Evolutionary conservation across 306 rosid species (phyloP).

Genomic region (cucumber (Cucumis sativus)): Cucumber_9930_V3 NC_026657.2:32136001-32136500

Average conservation of each 20-base stretch:
- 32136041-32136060: background rate
- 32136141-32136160: conserved; percentile 74
- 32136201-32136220: background rate
- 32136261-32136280: conserved; percentile 25
- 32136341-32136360: conserved; percentile 74
- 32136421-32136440: background rate
- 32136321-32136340: conserved; percentile 79
- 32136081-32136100: conserved; percentile 3
- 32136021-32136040: background rate
- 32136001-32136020: conserved; percentile 1
- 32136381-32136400: conserved; percentile 31
- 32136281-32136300: conserved; percentile 72
- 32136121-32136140: conserved; percentile 68
- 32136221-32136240: conserved; percentile 1
- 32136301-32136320: conserved; percentile 57
- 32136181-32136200: conserved; percentile 86
- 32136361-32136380: conserved; percentile 75
- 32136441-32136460: background rate
- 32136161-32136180: conserved; percentile 88
- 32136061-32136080: background rate
- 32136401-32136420: background rate
- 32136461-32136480: conserved; percentile 53
- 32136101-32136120: conserved; percentile 43
- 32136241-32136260: background rate
- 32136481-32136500: conserved; percentile 44